phyloP scores from a whole-genome alignment of 352 stramenopile species.

The Pythium sukuiense region DNA sequence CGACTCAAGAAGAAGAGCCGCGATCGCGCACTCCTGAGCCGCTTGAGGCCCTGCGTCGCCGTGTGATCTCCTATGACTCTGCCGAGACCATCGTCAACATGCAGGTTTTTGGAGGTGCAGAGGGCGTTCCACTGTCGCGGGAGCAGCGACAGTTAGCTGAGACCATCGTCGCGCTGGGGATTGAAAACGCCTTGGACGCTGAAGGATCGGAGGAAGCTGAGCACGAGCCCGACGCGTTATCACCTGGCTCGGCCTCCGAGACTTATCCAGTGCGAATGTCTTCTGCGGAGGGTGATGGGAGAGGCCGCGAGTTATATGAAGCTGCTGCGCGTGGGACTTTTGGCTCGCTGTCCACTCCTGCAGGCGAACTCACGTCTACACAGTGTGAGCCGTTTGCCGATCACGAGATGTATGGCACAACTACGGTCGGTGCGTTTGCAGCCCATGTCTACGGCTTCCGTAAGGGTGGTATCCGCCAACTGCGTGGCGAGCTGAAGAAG shows the following conservation, averaged over 20 bases:
- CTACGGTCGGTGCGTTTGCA: slow-evolving; percentile 80
- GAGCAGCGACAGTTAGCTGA: slow-evolving; percentile 72
- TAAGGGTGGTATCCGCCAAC: slow-evolving; percentile 72
- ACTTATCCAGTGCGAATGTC: neutral
- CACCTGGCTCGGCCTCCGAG: slow-evolving; percentile 17
- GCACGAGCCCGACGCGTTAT: slow-evolving; percentile 25
- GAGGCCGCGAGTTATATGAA: neutral
- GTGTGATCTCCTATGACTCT: slow-evolving; percentile 78
- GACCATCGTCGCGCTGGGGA: slow-evolving; percentile 71
- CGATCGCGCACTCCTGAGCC: slow-evolving; percentile 32
- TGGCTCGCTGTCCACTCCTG: neutral
- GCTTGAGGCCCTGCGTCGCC: slow-evolving; percentile 56
- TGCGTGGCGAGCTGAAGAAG: slow-evolving; percentile 64
- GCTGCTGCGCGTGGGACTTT: neutral
- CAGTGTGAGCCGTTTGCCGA: slow-evolving; percentile 43
- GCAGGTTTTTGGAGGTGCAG: slow-evolving; percentile 30
- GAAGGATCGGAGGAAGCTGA: slow-evolving; percentile 24
- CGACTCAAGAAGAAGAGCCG: slow-evolving; percentile 16
- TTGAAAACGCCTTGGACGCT: slow-evolving; percentile 36
- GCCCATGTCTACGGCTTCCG: slow-evolving; percentile 85
- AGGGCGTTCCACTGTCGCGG: slow-evolving; percentile 37
- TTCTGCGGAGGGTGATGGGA: neutral
- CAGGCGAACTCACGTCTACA: neutral
- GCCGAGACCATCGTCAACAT: slow-evolving; percentile 75
- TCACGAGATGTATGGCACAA: slow-evolving; percentile 75